These are phyloP conservation scores for Aspergillus egyptiacus DNA, from an alignment of 495 filamentous ascomycete genomes.

Conservation along the genomic window DNA sequence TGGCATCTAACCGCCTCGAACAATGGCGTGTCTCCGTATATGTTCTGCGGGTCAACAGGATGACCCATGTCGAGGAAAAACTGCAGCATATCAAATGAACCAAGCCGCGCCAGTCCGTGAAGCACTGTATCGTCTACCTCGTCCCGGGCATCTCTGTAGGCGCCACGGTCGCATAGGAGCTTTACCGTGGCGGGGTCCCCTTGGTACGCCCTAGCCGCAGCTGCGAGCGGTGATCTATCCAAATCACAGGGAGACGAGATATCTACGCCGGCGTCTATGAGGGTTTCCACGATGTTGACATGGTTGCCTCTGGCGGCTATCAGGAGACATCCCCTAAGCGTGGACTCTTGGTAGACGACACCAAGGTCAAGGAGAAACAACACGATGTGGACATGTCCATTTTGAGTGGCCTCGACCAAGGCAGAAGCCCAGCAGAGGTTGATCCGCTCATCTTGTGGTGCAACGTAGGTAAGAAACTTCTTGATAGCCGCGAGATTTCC, in stretches of 20 bases:
- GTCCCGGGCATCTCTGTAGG: neutral
- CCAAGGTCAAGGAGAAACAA: neutral
- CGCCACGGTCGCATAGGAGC: neutral
- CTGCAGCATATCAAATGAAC: constrained; percentile 2
- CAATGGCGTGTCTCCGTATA: neutral
- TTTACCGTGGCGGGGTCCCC: neutral
- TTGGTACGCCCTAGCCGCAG: neutral
- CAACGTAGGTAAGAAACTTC: neutral
- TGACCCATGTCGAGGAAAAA: neutral
- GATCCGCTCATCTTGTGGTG: neutral
- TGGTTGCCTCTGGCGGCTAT: neutral
- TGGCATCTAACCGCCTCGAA: neutral
- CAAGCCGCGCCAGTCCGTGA: neutral
- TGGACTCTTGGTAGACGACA: neutral
- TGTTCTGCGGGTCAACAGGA: neutral
- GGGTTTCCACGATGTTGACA: neutral
- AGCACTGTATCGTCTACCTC: neutral
- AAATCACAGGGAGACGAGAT: neutral
- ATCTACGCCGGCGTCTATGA: neutral
- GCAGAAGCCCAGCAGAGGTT: neutral
- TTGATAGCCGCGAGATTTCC: neutral
- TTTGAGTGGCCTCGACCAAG: neutral
- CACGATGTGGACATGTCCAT: neutral
- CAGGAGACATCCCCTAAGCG: neutral
- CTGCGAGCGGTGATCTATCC: neutral